A percentile compares a stretch with the other conserved stretches of the same genome.
Evolutionary conservation across 352 stramenopile genomes (phyloP).

Genomic region (Pseudoperonospora humuli): DNA sequence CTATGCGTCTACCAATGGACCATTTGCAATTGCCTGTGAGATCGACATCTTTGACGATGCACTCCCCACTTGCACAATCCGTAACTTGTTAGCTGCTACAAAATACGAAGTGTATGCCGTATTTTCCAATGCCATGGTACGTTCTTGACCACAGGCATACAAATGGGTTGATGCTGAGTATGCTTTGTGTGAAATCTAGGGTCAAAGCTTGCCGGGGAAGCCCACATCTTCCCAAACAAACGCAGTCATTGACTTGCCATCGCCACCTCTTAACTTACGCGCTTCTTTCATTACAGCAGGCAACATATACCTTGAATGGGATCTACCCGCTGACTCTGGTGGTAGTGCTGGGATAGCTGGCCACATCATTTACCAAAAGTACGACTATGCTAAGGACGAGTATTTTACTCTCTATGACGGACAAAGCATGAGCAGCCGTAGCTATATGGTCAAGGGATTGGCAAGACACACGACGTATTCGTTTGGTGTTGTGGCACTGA

Average conservation of each 20-base stretch:
- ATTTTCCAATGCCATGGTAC: slow-evolving; percentile 33
- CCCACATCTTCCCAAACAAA: slow-evolving; percentile 17
- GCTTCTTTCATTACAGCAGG: slow-evolving; percentile 32
- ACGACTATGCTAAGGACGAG: slow-evolving; percentile 13
- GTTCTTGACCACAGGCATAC: not conserved
- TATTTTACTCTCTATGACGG: slow-evolving; percentile 51
- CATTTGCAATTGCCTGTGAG: slow-evolving; percentile 19
- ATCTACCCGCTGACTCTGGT: slow-evolving; percentile 39
- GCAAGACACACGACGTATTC: slow-evolving; percentile 24
- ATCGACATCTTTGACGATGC: not conserved
- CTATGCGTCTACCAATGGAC: not conserved
- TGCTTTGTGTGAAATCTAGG: slow-evolving; percentile 11
- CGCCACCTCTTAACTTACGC: slow-evolving; percentile 29
- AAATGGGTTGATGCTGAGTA: not conserved
- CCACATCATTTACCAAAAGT: slow-evolving; percentile 46
- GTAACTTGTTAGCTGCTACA: slow-evolving; percentile 25
- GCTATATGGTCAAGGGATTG: slow-evolving; percentile 23
- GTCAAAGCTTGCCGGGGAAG: slow-evolving; percentile 21
- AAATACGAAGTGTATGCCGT: slow-evolving; percentile 45
- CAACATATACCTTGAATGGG: slow-evolving; percentile 50
- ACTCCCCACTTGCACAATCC: slow-evolving; percentile 24
- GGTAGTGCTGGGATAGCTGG: slow-evolving; percentile 31
- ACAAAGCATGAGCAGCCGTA: slow-evolving; percentile 25
- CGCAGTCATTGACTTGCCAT: slow-evolving; percentile 30
- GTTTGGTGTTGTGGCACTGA: slow-evolving; percentile 44